Conservation (phyloP, 768 basidiomycete genomes). For the Chalciporus chontae region DNA sequence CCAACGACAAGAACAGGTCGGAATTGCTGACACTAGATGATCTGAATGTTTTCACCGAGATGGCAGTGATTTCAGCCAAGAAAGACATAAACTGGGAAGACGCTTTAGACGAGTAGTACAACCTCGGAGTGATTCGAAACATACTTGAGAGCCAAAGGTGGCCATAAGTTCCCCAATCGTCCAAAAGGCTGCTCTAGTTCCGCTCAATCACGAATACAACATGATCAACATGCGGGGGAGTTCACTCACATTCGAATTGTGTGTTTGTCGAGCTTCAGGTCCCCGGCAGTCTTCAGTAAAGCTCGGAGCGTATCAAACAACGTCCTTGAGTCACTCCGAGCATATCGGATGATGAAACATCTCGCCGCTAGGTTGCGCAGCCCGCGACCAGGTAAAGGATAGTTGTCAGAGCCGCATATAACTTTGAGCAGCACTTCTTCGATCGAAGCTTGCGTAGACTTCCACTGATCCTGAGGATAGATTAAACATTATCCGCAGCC, state of each 20-base stretch:
- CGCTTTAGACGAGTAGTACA: not conserved
- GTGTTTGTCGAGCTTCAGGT: conserved; percentile 70
- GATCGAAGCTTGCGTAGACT: conserved; percentile 55
- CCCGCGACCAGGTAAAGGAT: conserved; percentile 86
- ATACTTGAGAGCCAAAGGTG: conserved; percentile 76
- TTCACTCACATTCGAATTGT: conserved; percentile 59
- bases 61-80: conserved; percentile 75
- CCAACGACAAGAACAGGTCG: not conserved
- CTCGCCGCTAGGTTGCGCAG: conserved; percentile 74
- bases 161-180: conserved; percentile 89
- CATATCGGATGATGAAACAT: conserved; percentile 73
- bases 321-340: conserved; percentile 75
- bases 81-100: conserved; percentile 84
- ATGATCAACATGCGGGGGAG: not conserved
- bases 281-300: conserved; percentile 70
- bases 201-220: conserved; percentile 3
- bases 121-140: conserved; percentile 19
- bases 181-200: conserved; percentile 72
- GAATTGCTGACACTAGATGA: conserved; percentile 60
- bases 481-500: conserved; percentile 1
- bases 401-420: conserved; percentile 57
- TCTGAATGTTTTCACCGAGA: conserved; percentile 64
- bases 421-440: conserved; percentile 67
- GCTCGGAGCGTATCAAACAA: conserved; percentile 84
- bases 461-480: conserved; percentile 56